phyloP scores from a whole-genome alignment of 192 early-diverging fungal genomes.

The Oehlia diaphana region DNA sequence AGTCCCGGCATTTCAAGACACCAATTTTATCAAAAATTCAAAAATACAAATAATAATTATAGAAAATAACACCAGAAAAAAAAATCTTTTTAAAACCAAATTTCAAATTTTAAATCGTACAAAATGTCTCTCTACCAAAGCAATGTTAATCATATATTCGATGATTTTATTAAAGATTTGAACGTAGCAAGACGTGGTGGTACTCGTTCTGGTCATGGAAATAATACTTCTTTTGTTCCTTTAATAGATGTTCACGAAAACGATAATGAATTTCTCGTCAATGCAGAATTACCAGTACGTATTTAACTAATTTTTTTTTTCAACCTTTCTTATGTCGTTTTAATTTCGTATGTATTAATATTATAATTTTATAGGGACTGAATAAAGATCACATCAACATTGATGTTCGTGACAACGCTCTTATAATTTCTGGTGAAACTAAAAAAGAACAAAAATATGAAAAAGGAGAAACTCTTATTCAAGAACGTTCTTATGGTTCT shows the following conservation, averaged over 20 bases:
- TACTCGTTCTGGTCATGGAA: neutral
- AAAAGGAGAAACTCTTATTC: slow-evolving; percentile 41
- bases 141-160: neutral
- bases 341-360: too few species aligned
- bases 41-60: too few species aligned
- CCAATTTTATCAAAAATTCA: too few species aligned
- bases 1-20: too few species aligned
- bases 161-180: slow-evolving; percentile 5
- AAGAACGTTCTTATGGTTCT: slow-evolving; percentile 52
- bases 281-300: slow-evolving; percentile 14
- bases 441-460: slow-evolving; percentile 34
- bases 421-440: slow-evolving; percentile 49
- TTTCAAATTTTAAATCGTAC: too few species aligned
- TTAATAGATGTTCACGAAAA: slow-evolving; percentile 12
- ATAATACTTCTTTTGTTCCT: neutral
- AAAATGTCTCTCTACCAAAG: too few species aligned
- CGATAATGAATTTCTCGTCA: neutral
- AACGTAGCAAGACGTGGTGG: neutral
- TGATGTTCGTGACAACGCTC: slow-evolving; percentile 44
- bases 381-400: slow-evolving; percentile 56
- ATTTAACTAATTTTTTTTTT: too few species aligned
- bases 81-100: too few species aligned
- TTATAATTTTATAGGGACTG: slow-evolving; percentile 34
- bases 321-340: too few species aligned
- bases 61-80: too few species aligned